Evolutionary conservation across 305 asterid species (phyloP).

Genomic region (Fraxinus albicans): DNA sequence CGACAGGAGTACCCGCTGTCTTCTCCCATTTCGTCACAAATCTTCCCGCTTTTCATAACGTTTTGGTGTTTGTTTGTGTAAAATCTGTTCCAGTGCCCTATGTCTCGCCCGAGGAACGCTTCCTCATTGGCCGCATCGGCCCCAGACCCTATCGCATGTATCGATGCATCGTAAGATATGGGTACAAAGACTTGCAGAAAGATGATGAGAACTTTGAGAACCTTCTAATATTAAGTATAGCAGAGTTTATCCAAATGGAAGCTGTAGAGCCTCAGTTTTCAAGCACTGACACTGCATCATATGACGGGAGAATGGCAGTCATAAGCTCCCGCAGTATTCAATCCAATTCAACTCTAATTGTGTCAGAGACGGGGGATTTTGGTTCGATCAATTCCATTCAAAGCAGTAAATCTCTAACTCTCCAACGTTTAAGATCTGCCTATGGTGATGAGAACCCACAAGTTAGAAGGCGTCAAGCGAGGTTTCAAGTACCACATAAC

Average conservation of each 20-base stretch:
- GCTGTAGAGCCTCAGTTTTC: slow-evolving; percentile 80
- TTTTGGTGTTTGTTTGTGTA: slow-evolving; percentile 90
- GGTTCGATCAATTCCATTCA: slow-evolving; percentile 42
- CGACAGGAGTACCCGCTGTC: slow-evolving; percentile 85
- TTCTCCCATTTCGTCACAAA: slow-evolving; percentile 91
- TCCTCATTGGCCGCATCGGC: slow-evolving; percentile 93
- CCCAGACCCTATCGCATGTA: slow-evolving; percentile 95
- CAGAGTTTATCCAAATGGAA: slow-evolving; percentile 96
- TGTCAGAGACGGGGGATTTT: slow-evolving; percentile 48
- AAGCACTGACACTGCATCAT: slow-evolving; percentile 60
- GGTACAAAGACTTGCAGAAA: slow-evolving; percentile 89
- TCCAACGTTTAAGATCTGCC: slow-evolving; percentile 71
- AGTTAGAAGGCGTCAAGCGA: slow-evolving; percentile 66
- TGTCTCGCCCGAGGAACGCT: slow-evolving; percentile 87
- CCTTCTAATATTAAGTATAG: slow-evolving; percentile 81
- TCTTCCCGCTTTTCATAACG: slow-evolving; percentile 90
- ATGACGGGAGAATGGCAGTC: slow-evolving; percentile 97
- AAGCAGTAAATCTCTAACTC: slow-evolving; percentile 70
- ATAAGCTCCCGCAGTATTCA: slow-evolving; percentile 57
- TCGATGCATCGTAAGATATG: slow-evolving; percentile 93
- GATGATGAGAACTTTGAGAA: slow-evolving; percentile 85
- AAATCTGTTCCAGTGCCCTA: slow-evolving; percentile 82
- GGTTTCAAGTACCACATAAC: slow-evolving; percentile 63
- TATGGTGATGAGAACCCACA: slow-evolving; percentile 78
- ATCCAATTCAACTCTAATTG: slow-evolving; percentile 48